These are phyloP conservation scores for Margaritispora aquatica DNA, from an alignment of 495 filamentous ascomycete genomes.

Conservation along the genomic window DNA sequence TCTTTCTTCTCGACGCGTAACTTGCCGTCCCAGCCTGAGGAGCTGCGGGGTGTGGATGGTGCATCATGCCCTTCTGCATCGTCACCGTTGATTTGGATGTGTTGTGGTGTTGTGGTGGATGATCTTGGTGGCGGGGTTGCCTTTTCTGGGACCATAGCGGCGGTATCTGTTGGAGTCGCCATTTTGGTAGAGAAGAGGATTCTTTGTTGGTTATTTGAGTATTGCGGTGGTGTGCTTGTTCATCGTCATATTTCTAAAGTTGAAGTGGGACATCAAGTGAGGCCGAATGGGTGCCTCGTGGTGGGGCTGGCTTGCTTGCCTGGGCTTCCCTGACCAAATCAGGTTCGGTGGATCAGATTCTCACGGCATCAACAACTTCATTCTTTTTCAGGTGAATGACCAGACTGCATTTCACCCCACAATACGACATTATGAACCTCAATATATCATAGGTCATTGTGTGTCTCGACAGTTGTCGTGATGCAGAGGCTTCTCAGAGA, in stretches of 20 bases:
- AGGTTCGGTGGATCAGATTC: too few species aligned
- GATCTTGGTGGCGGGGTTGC: constrained; percentile 20
- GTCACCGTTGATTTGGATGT: constrained; percentile 18
- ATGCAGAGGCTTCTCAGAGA: not conserved
- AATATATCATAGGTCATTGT: not conserved
- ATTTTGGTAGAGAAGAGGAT: not conserved
- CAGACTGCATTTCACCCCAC: not conserved
- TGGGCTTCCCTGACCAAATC: not conserved
- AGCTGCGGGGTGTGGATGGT: constrained; percentile 36
- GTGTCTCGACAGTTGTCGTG: not conserved
- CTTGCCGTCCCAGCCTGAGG: constrained; percentile 93
- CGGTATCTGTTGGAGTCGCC: not conserved
- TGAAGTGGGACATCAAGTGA: not conserved
- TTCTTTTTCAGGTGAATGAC: not conserved
- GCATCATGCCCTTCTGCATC: constrained; percentile 20
- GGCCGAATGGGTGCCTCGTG: not conserved
- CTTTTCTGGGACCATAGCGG: constrained; percentile 22
- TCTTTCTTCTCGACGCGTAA: constrained; percentile 60
- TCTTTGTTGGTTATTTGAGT: not conserved
- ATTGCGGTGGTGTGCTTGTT: not conserved
- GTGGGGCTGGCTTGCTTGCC: too few species aligned
- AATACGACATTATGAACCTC: not conserved
- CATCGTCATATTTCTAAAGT: not conserved
- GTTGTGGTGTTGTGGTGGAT: too few species aligned
- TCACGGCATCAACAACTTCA: not conserved